phyloP scores from a whole-genome alignment of 2,329 filamentous ascomycete species.

The Cryphonectria naterciae region DNA sequence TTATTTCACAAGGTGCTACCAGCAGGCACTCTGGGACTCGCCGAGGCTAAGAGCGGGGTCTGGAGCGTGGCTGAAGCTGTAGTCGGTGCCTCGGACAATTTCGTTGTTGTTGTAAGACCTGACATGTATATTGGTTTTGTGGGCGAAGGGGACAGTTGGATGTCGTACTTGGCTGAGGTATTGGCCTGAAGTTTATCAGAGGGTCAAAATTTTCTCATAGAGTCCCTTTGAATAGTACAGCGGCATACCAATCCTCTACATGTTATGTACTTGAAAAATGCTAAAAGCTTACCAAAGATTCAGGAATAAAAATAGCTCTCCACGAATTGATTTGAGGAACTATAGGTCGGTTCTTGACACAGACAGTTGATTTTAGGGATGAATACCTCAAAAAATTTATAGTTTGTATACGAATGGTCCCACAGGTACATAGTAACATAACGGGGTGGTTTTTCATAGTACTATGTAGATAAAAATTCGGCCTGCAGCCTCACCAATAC shows the following conservation, averaged over 20 bases:
- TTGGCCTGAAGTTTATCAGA: neutral
- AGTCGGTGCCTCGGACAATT: conserved; percentile 32
- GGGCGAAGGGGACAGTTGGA: conserved; percentile 35
- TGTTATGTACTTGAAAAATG: neutral
- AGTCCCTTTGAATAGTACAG: neutral
- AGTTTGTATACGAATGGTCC: neutral
- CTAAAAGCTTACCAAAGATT: too few relatives aligned
- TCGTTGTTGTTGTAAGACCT: conserved; percentile 43
- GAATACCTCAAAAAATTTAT: neutral
- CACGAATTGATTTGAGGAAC: too few relatives aligned
- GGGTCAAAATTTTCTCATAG: neutral
- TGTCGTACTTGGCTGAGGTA: conserved; percentile 31
- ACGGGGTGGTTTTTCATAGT: neutral
- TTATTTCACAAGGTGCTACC: neutral
- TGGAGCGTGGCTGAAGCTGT: conserved; percentile 40
- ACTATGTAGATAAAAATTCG: neutral
- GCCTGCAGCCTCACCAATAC: neutral
- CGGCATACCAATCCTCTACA: neutral
- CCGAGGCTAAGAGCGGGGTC: conserved; percentile 19
- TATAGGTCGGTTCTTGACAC: neutral
- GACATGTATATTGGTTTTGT: conserved; percentile 48
- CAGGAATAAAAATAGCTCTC: too few relatives aligned
- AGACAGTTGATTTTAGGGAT: neutral
- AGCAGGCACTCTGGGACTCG: conserved; percentile 34
- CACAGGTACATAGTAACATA: neutral